phyloP scores from a whole-genome alignment of 495 filamentous ascomycete species.

The Aspergillus steynii region DNA sequence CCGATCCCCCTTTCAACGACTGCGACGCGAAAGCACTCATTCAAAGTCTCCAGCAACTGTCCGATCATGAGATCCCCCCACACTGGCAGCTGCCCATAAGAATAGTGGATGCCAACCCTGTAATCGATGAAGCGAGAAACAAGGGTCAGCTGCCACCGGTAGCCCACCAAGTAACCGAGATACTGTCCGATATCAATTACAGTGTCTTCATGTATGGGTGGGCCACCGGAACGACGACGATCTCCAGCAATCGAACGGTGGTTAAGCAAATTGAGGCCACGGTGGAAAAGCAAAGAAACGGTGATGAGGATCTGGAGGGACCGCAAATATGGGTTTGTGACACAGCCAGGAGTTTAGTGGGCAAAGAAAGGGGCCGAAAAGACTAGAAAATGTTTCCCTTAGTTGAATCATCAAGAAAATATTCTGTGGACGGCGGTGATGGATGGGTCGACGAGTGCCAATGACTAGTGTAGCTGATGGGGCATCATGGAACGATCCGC shows the following conservation, averaged over 20 bases:
- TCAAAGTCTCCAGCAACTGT: slow-evolving; percentile 45
- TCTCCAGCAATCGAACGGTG: slow-evolving; percentile 66
- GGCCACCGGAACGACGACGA: slow-evolving; percentile 57
- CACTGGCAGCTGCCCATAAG: slow-evolving; percentile 53
- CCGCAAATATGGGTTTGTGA: slow-evolving; percentile 63
- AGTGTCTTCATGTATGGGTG: slow-evolving; percentile 72
- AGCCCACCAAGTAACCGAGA: slow-evolving; percentile 38
- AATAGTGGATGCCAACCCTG: slow-evolving; percentile 38
- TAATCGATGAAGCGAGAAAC: slow-evolving; percentile 29
- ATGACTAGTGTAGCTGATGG: background rate
- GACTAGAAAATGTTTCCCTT: slow-evolving; percentile 13
- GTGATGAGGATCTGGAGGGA: slow-evolving; percentile 46
- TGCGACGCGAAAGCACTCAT: slow-evolving; percentile 33
- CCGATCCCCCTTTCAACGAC: slow-evolving; percentile 25
- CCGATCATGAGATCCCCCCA: slow-evolving; percentile 51
- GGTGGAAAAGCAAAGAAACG: slow-evolving; percentile 42
- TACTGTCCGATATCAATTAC: slow-evolving; percentile 61
- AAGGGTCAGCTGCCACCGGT: slow-evolving; percentile 38
- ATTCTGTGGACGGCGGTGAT: background rate
- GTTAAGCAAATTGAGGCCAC: slow-evolving; percentile 61
- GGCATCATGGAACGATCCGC: background rate
- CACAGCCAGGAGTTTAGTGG: slow-evolving; percentile 64
- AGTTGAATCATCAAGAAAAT: background rate
- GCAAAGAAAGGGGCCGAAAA: slow-evolving; percentile 58
- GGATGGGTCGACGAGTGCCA: background rate